A percentile compares a stretch with the other conserved stretches of the same genome.
Evolutionary conservation across 768 basidiomycete genomes (phyloP).

Genomic region (Strobilomyces dryophilus): DNA sequence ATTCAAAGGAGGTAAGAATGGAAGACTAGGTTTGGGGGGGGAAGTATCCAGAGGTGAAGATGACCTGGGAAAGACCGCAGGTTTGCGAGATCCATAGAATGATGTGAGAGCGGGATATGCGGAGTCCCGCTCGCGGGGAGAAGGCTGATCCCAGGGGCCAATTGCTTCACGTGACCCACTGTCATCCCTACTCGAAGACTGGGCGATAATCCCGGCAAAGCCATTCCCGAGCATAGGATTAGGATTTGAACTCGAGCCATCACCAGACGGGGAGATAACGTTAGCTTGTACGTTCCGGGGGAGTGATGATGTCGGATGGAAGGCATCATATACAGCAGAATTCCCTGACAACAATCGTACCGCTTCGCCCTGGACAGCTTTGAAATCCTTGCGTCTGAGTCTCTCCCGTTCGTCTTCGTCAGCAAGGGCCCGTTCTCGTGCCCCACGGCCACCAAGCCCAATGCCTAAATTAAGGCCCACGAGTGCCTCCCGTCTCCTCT

Average conservation of each 20-base stretch:
- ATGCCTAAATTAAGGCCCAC: slow-evolving; percentile 37
- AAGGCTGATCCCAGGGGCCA: slow-evolving; percentile 34
- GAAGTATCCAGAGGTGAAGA: slow-evolving; percentile 26
- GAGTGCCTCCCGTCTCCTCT: slow-evolving; percentile 39
- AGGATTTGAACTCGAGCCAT: slow-evolving; percentile 10
- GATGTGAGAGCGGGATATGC: slow-evolving; percentile 24
- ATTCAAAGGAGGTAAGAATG: slow-evolving; percentile 21
- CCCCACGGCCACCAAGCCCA: slow-evolving; percentile 39
- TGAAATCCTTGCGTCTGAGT: slow-evolving; percentile 51
- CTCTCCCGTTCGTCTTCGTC: slow-evolving; percentile 52
- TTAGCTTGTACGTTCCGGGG: slow-evolving; percentile 25
- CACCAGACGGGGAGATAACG: slow-evolving; percentile 22
- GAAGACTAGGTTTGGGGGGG: slow-evolving; percentile 20
- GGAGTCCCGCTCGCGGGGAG: slow-evolving; percentile 29
- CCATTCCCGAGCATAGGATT: slow-evolving; percentile 23
- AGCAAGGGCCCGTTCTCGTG: slow-evolving; percentile 60
- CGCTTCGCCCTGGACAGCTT: slow-evolving; percentile 35
- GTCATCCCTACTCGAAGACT: slow-evolving; percentile 26
- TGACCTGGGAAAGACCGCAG: slow-evolving; percentile 20
- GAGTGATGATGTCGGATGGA: slow-evolving; percentile 54
- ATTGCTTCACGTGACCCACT: slow-evolving; percentile 18
- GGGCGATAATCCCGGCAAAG: slow-evolving; percentile 25
- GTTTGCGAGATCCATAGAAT: slow-evolving; percentile 26
- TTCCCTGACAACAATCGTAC: slow-evolving; percentile 38
- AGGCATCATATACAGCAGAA: slow-evolving; percentile 67